Evolutionary conservation across 305 asterid genomes (phyloP), one percentile per base, ranked within the genome.

Genomic region (Fraxinus dipetala): DNA sequence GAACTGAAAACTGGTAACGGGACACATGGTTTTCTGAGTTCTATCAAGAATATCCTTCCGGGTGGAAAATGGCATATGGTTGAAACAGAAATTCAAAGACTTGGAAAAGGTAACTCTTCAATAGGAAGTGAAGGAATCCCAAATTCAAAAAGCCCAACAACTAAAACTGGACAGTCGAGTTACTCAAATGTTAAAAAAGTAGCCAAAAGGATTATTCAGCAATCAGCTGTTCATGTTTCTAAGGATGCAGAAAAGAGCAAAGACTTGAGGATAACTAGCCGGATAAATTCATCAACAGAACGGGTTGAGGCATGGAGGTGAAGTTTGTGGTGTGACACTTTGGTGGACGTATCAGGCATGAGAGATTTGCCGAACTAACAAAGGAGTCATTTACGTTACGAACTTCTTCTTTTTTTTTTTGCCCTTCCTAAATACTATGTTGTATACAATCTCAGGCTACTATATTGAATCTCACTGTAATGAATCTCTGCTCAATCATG

Each of bases 291-390:
- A 6, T 79, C 56, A 10, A 79, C 86, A 75, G 91, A 87, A 75
- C 72, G 89, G 83, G 83, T 83, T 30, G 89, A 87, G 83, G 85
- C 89, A 26, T 89, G 91, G 91, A 81, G 84, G 79, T 85, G 89
- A 89, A 83, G 72, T 35, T 13, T 24, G 11, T 70, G 24, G 75
- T 70, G 43, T 11, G 9, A 30, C 75, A 63, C 7, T 63, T 24
- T 63, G 35, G 16, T 69, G 75, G 75, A 69, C 72, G n/a, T 10
- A 24, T 2, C 32, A 61, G 72, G 72, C 32, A 22, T 22, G 36
- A 28, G 36, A 67, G 74, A 67, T 9, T 28, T 67, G 74, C 74
- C 20, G 14, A 26, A 28, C 75, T 69, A 69, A 20, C 70, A 61
- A 61, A 69, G 38, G 38, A 26, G 74, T 67, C 74, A 67, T 67